A percentile compares a stretch with the other conserved stretches of the same genome.
phyloP scores from a whole-genome alignment of 441 rosid genomes.

The Erodium chrysanthum region DNA sequence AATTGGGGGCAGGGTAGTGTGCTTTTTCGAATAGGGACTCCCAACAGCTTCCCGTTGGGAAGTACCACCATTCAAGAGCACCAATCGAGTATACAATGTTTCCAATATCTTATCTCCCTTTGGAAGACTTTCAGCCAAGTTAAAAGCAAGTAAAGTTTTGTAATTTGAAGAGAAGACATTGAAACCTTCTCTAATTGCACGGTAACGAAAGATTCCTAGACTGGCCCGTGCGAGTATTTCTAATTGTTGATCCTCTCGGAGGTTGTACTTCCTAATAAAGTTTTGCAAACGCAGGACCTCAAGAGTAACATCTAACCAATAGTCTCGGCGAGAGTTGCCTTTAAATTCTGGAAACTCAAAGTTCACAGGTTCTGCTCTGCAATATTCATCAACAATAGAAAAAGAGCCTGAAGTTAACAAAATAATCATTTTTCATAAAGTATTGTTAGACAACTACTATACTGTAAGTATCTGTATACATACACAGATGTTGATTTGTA shows the following conservation, averaged over 20 bases:
- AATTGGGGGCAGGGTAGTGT: slow-evolving; percentile 42
- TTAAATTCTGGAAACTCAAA: slow-evolving; percentile 88
- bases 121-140: slow-evolving; percentile 88
- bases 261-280: slow-evolving; percentile 53
- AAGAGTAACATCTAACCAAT: slow-evolving; percentile 71
- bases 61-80: slow-evolving; percentile 34
- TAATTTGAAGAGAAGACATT: slow-evolving; percentile 62
- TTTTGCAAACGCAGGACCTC: slow-evolving; percentile 67
- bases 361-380: slow-evolving; percentile 65
- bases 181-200: slow-evolving; percentile 70
- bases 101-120: slow-evolving; percentile 67
- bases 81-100: slow-evolving; percentile 50
- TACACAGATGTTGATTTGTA: slow-evolving; percentile 66
- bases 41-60: slow-evolving; percentile 26
- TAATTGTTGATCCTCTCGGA: slow-evolving; percentile 47
- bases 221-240: slow-evolving; percentile 68
- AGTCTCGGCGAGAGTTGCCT: slow-evolving; percentile 82
- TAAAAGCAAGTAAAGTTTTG: slow-evolving; percentile 68
- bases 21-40: slow-evolving; percentile 37
- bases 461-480: slow-evolving; percentile 24
- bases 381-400: slow-evolving; percentile 11
- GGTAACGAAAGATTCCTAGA: slow-evolving; percentile 62
- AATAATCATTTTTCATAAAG: slow-evolving; percentile 6
- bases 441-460: slow-evolving; percentile 15
- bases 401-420: slow-evolving; percentile 9